A percentile compares a stretch with the other conserved stretches of the same genome.
These are phyloP conservation scores for Hypsizygus ulmarius DNA, from an alignment of 1,284 basidiomycete species.

Conservation along the genomic window DNA sequence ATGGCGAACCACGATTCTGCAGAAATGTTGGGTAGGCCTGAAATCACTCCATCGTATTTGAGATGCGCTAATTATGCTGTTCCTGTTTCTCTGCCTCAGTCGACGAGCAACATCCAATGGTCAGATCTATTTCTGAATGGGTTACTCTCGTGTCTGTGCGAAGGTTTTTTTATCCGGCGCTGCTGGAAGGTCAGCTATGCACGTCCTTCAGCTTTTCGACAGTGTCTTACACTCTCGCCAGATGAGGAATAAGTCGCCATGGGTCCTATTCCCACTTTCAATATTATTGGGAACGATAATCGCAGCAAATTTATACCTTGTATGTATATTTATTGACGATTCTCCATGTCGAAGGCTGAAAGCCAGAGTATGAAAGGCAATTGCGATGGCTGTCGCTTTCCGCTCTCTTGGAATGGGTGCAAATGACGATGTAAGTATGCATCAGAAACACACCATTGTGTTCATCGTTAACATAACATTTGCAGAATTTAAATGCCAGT, in stretches of 20 bases:
- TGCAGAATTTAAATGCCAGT: conserved; percentile 35
- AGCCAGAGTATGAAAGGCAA: conserved; percentile 21
- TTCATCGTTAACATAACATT: background rate
- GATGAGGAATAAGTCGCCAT: conserved; percentile 38
- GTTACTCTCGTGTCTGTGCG: conserved; percentile 43
- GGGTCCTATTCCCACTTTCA: conserved; percentile 35
- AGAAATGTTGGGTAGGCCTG: conserved; percentile 38
- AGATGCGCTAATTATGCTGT: background rate
- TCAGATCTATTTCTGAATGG: conserved; percentile 47
- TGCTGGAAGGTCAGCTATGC: conserved; percentile 47
- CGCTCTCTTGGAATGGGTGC: conserved; percentile 14
- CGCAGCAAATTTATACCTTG: conserved; percentile 39
- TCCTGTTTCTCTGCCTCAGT: conserved; percentile 31
- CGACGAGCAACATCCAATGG: conserved; percentile 38
- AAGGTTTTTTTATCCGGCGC: conserved; percentile 44
- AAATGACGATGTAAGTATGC: conserved; percentile 23
- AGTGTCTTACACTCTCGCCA: conserved; percentile 18
- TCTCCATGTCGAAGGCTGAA: background rate
- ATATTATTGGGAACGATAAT: conserved; percentile 26
- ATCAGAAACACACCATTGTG: background rate
- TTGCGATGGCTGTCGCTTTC: conserved; percentile 31
- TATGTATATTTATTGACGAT: conserved; percentile 17
- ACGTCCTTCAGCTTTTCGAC: background rate
- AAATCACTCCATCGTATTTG: background rate
- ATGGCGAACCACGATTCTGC: conserved; percentile 41